Conservation (phyloP, 768 basidiomycete species). For the Lepiota brunneoincarnata region DNA sequence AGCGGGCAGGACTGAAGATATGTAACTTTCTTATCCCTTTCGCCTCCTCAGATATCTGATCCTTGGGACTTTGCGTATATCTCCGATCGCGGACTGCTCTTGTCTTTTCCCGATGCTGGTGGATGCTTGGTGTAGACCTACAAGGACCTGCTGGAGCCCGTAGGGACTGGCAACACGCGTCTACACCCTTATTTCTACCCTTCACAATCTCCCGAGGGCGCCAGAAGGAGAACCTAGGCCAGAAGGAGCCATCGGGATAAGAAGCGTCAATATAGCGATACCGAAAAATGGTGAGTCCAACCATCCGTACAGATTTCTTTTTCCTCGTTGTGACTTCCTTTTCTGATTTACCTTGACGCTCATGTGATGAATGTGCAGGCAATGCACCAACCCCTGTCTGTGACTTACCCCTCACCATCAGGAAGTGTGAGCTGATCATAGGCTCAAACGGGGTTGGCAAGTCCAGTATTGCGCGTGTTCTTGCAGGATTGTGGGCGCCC, state of each 20-base stretch:
- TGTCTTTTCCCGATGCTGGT: constrained; percentile 95
- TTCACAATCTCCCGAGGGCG: too few species aligned
- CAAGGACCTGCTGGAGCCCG: constrained; percentile 91
- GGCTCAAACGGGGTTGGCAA: constrained; percentile 93
- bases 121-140: constrained; percentile 96
- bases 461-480: constrained; percentile 86
- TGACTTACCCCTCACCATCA: constrained; percentile 62
- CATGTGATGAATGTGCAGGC: constrained; percentile 19
- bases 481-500: too few species aligned
- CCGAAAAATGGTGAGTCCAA: constrained; percentile 29
- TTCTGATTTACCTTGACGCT: neutral
- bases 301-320: neutral
- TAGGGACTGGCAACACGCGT: constrained; percentile 91
- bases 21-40: constrained; percentile 14
- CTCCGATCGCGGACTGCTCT: constrained; percentile 84
- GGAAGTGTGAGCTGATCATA: constrained; percentile 85
- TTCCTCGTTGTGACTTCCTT: neutral
- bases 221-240: too few species aligned
- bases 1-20: constrained; percentile 47
- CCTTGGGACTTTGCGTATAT: constrained; percentile 61
- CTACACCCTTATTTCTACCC: too few species aligned
- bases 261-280: constrained; percentile 68
- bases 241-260: constrained; percentile 52
- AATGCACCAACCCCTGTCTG: too few species aligned
- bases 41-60: neutral